Evolutionary conservation across 495 filamentous ascomycete genomes (phyloP).

Genomic region (Oidiodendron maius): DNA sequence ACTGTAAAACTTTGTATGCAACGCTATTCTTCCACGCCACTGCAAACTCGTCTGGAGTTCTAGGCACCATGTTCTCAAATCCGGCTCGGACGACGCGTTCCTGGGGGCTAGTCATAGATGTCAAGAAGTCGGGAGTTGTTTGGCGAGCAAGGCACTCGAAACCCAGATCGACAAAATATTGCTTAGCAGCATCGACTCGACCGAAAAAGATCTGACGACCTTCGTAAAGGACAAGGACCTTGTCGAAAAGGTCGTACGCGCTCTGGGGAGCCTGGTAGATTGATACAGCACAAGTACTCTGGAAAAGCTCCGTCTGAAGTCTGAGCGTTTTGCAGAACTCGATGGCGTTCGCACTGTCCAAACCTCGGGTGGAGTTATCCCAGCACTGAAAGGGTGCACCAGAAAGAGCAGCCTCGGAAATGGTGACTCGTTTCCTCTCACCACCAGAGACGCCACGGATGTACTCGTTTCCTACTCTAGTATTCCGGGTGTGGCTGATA

Average conservation of each 20-base stretch:
- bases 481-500: slow-evolving; percentile 66
- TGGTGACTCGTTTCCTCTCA: slow-evolving; percentile 72
- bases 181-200: slow-evolving; percentile 44
- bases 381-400: slow-evolving; percentile 66
- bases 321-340: slow-evolving; percentile 39
- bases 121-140: slow-evolving; percentile 65
- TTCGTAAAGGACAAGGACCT: slow-evolving; percentile 55
- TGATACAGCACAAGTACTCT: slow-evolving; percentile 41
- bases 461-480: slow-evolving; percentile 68
- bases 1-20: no score
- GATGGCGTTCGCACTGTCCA: slow-evolving; percentile 41
- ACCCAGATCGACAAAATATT: slow-evolving; percentile 55
- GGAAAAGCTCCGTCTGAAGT: slow-evolving; percentile 39
- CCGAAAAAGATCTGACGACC: slow-evolving; percentile 63
- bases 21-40: slow-evolving; percentile 52
- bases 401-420: slow-evolving; percentile 62
- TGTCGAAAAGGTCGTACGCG: slow-evolving; percentile 54
- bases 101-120: slow-evolving; percentile 58
- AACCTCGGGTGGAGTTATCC: slow-evolving; percentile 61
- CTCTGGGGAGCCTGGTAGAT: slow-evolving; percentile 27
- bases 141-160: slow-evolving; percentile 47
- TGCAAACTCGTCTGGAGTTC: slow-evolving; percentile 64
- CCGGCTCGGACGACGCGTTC: slow-evolving; percentile 55
- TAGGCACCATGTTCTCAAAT: slow-evolving; percentile 55
- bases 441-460: slow-evolving; percentile 74